Base-by-base conservation (phyloP, 2,329 filamentous ascomycete species). In the Akanthomyces uredinophilus region DNA sequence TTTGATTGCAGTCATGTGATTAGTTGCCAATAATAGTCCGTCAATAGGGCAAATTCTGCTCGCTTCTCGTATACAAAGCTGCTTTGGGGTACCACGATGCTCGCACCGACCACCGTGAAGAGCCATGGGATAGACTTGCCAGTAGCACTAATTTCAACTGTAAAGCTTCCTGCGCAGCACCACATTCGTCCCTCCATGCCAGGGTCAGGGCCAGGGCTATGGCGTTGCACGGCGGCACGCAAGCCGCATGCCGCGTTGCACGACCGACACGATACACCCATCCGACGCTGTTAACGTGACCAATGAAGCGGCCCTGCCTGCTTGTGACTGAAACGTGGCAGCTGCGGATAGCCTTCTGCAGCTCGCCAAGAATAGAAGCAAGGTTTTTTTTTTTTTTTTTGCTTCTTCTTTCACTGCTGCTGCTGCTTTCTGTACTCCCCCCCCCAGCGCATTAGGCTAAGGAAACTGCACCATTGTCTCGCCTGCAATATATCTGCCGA, bases 251-350 rank as follows among this genome's bases (percentile, higher is more conserved):
- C 53, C 54, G 54, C 53, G 53, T 57, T 54, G 5, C 61, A 62
- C 61, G 5, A 43, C 61, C 7, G 54, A 62, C 61, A 62, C 61
- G 61, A 52, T 47, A 59, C 29, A 5, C 10, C 27, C 49, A 13
- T 27, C 10, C 1, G 13, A 52, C 20, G 4, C 41, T 27, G 14
- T 6, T 20, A 8, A 18, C n/a, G 18, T 20, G 39, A 16, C 57
- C 29, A 61, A 61, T 56, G 29, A 22, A 49, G 43, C 32, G 32
- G 32, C 2, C 4, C 5, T 29, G 4, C 11, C 47, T 22, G 32
- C 11, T 6, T 54, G 16, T 5, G 35, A 29, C 41, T 62, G 61
- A 62, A 58, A 62, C 61, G 53, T 55, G 59, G 59, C 59, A 55
- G 51, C n/a, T 43, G 22, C 24, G 18, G 1, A 27, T 11, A 16